Evolutionary conservation across 192 early-diverging fungal genomes (phyloP), one percentile per base, ranked within the genome.

Genomic region (Coemansia sp.): DNA sequence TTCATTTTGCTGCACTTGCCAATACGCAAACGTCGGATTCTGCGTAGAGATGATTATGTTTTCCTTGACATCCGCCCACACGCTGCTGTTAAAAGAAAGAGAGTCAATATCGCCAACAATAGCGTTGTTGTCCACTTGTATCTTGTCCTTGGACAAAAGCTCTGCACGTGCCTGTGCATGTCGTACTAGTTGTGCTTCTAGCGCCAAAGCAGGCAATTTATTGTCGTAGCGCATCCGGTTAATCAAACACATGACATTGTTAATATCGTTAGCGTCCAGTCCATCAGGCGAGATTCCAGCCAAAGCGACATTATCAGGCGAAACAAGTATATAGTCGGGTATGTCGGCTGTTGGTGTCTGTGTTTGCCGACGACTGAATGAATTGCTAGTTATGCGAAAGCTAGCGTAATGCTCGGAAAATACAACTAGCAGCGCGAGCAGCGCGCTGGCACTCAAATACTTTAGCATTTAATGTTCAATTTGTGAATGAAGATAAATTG

Each of bases 291-390:
- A 54, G 1, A 71, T 66, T 5, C 70, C 70, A 2, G 63, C 76
- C 25, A 63, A 58, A 6, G 76, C 76, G 7, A 79, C 76, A 55
- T 58, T 55, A 53, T 79, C 76, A 4, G 76, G 76, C 4, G 71
- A 70, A 3, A 79, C 71, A 15, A 67, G 51, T 20, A 79, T 54
- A 37, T 79, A 79, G 38, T 79, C 76, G 4, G 76, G 76, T 7
- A 79, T 44, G 15, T 44, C 40, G 40, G 40, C 31, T 6, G 31
- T 34, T 34, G 31, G 6, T 9, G 31, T 34, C 6, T 34, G 31
- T 34, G 31, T 6, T 34, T 34, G 31, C 7, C 31, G 31, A 1
- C 31, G 31, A 34, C 31, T 34, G 31, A 34, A 34, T 34, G 5
- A 8, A 34, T 34, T 34, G 31, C 31, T 34, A 6, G 31, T 34